Conservation (phyloP, 2,329 filamentous ascomycete genomes). For the Arthroderma sp. region DNA sequence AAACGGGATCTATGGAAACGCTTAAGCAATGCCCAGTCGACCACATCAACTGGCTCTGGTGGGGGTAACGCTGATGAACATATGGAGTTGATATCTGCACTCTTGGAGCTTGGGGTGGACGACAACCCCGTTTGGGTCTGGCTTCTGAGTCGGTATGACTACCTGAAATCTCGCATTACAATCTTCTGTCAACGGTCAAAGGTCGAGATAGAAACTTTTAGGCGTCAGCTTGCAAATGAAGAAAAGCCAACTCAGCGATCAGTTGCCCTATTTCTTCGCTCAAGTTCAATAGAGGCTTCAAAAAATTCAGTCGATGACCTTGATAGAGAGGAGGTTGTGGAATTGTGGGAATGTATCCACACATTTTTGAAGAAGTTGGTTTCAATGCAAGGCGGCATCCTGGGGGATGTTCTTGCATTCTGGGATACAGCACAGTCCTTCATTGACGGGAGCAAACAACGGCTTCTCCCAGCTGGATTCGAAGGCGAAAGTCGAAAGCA, state of each 20-base stretch:
- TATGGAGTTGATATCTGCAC: slow-evolving; percentile 76
- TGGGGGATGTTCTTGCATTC: slow-evolving; percentile 84
- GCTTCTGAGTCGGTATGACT: slow-evolving; percentile 79
- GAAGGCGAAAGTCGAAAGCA: slow-evolving; percentile 70
- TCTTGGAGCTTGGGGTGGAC: slow-evolving; percentile 87
- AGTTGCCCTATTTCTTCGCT: slow-evolving; percentile 63
- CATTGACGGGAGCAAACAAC: slow-evolving; percentile 72
- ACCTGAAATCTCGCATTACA: slow-evolving; percentile 74
- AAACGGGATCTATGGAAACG: slow-evolving; percentile 83
- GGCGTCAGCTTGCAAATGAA: slow-evolving; percentile 61
- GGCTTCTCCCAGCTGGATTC: slow-evolving; percentile 63
- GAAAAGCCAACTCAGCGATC: slow-evolving; percentile 58
- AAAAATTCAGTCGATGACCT: slow-evolving; percentile 50
- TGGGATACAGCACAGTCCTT: slow-evolving; percentile 89
- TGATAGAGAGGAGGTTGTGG: slow-evolving; percentile 70
- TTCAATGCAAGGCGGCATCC: slow-evolving; percentile 58
- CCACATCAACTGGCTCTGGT: slow-evolving; percentile 38
- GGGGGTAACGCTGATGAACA: slow-evolving; percentile 58
- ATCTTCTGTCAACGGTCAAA: slow-evolving; percentile 71
- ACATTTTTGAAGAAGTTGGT: slow-evolving; percentile 61
- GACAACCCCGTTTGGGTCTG: slow-evolving; percentile 96
- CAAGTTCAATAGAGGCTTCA: slow-evolving; percentile 54
- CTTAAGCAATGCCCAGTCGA: slow-evolving; percentile 54
- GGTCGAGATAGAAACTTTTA: slow-evolving; percentile 82
- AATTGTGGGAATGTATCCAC: slow-evolving; percentile 84